Percentiles rank a stretch among this genome's conserved stretches.
phyloP scores from a whole-genome alignment of 768 basidiomycete genomes.

The Ephemerocybe angulata region DNA sequence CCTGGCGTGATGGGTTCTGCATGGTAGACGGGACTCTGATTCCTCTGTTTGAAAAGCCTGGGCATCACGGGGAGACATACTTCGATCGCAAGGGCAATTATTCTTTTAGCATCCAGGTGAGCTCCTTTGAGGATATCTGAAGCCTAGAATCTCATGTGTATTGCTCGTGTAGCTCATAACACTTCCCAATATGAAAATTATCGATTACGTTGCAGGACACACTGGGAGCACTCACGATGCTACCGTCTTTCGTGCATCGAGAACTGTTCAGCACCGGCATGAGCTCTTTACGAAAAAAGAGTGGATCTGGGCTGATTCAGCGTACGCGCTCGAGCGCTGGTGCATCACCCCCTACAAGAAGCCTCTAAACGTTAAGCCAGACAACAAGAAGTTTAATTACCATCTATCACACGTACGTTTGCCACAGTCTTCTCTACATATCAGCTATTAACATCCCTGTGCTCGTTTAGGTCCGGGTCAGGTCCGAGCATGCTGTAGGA shows the following conservation, averaged over 20 bases:
- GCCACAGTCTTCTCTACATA: neutral
- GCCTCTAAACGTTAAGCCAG: conserved; percentile 14
- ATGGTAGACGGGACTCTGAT: conserved; percentile 32
- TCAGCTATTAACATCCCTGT: neutral
- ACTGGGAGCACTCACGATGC: conserved; percentile 27
- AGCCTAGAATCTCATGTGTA: conserved; percentile 2
- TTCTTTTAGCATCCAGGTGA: conserved; percentile 29
- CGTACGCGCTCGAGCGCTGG: conserved; percentile 14
- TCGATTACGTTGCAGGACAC: conserved; percentile 26
- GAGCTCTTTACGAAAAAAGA: conserved; percentile 6
- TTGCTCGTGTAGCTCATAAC: conserved; percentile 18
- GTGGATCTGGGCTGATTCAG: conserved; percentile 6
- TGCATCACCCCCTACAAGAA: conserved; percentile 29
- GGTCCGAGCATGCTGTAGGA: conserved; percentile 27
- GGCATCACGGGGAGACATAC: conserved; percentile 30
- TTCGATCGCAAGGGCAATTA: conserved; percentile 30
- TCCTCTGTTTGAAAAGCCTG: conserved; percentile 27
- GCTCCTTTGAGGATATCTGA: too few relatives aligned
- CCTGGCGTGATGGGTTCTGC: conserved; percentile 27
- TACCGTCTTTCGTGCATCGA: conserved; percentile 11
- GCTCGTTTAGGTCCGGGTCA: conserved; percentile 20
- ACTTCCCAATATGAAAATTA: conserved; percentile 23
- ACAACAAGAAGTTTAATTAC: conserved; percentile 25
- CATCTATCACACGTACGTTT: conserved; percentile 13
- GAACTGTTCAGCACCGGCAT: neutral